These are phyloP conservation scores for Penicillium sclerotiorum DNA, from an alignment of 2,329 filamentous ascomycete species.

Conservation along the genomic window DNA sequence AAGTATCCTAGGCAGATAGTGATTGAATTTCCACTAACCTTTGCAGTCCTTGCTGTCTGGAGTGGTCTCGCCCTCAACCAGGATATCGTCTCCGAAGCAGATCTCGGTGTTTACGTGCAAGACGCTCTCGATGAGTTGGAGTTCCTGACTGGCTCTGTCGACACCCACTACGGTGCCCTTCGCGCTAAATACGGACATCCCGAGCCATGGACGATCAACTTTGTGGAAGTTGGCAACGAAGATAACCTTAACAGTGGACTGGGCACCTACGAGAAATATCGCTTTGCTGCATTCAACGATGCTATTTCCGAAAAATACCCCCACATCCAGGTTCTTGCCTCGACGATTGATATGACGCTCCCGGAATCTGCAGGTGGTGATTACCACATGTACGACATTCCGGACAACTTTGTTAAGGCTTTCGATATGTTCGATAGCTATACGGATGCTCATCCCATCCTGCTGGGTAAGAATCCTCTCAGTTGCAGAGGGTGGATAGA, in stretches of 20 bases:
- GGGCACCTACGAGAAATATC: constrained; percentile 55
- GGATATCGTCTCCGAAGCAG: constrained; percentile 39
- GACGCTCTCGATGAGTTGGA: constrained; percentile 41
- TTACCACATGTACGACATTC: constrained; percentile 57
- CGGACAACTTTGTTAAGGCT: constrained; percentile 53
- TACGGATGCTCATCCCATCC: constrained; percentile 23
- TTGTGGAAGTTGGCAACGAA: constrained; percentile 70
- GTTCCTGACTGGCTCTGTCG: constrained; percentile 28
- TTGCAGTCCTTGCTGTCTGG: constrained; percentile 46
- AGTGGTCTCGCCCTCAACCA: constrained; percentile 48
- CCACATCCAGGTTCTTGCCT: constrained; percentile 53
- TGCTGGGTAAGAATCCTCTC: constrained; percentile 24
- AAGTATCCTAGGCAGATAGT: constrained; percentile 1
- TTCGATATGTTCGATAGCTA: constrained; percentile 59
- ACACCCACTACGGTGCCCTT: constrained; percentile 43
- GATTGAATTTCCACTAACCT: background rate
- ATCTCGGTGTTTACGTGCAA: constrained; percentile 35
- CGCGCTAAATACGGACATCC: constrained; percentile 64
- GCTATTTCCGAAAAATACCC: constrained; percentile 61
- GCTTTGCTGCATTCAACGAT: constrained; percentile 62
- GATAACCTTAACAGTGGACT: constrained; percentile 61
- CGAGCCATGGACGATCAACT: constrained; percentile 62
- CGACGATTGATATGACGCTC: constrained; percentile 30
- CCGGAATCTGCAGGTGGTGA: constrained; percentile 30
- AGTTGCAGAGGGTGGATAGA: background rate